Evolutionary conservation across 2,329 filamentous ascomycete genomes (phyloP).

Genomic region (Hansfordia pulvinata): DNA sequence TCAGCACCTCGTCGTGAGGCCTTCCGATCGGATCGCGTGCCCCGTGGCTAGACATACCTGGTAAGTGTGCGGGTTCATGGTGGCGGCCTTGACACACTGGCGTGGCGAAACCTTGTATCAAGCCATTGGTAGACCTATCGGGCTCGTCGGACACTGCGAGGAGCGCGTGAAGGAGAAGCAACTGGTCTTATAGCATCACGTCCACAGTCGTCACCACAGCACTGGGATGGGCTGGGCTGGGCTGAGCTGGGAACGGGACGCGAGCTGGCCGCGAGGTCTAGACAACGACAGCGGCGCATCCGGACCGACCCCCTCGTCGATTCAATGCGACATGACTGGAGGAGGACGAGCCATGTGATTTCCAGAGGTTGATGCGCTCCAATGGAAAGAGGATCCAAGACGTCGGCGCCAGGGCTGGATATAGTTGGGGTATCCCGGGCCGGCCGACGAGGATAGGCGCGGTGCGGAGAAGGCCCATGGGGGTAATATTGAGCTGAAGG

Average conservation of each 20-base stretch:
- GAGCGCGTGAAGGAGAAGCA: not conserved
- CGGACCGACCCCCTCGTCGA: not conserved
- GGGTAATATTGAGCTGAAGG: too few species aligned
- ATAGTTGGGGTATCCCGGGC: too few species aligned
- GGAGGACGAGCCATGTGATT: too few species aligned
- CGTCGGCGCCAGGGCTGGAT: too few species aligned
- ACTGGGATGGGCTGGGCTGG: not conserved
- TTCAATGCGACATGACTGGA: too few species aligned
- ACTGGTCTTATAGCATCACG: not conserved
- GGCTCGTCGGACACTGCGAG: not conserved
- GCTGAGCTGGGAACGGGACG: not conserved
- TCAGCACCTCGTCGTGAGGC: not conserved
- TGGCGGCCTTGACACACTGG: conserved; percentile 2
- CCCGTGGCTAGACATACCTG: conserved; percentile 8
- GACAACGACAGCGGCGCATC: not conserved
- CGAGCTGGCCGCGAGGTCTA: not conserved
- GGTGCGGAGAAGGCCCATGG: too few species aligned
- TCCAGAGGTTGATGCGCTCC: not conserved
- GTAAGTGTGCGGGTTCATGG: conserved; percentile 16
- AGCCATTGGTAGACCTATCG: not conserved
- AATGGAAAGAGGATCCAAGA: too few species aligned
- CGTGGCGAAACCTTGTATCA: not conserved
- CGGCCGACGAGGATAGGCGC: too few species aligned
- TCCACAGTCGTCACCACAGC: too few species aligned
- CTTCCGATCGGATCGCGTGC: not conserved